These are phyloP conservation scores for Microsporum audouinii DNA, from an alignment of 2,329 filamentous ascomycete genomes.

Conservation along the genomic window DNA sequence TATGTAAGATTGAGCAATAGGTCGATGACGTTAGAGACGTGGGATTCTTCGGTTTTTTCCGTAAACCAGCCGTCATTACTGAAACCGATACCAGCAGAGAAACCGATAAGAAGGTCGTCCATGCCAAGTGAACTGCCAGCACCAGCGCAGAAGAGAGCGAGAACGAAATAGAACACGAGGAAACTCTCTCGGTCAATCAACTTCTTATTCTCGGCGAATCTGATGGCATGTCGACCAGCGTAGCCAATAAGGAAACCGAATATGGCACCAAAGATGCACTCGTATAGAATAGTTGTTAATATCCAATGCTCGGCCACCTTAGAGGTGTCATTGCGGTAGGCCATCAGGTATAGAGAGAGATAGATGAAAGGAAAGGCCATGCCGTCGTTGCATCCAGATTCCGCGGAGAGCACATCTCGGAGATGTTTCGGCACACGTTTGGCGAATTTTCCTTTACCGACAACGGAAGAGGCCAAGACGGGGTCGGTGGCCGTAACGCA, in stretches of 20 bases:
- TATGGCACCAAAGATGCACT: slow-evolving; percentile 84
- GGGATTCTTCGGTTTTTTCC: slow-evolving; percentile 94
- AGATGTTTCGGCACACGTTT: slow-evolving; percentile 96
- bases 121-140: slow-evolving; percentile 83
- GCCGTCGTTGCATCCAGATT: slow-evolving; percentile 97
- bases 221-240: slow-evolving; percentile 79
- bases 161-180: slow-evolving; percentile 94
- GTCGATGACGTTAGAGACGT: slow-evolving; percentile 99
- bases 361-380: slow-evolving; percentile 99
- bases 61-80: slow-evolving; percentile 99
- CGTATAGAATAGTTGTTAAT: slow-evolving; percentile 80
- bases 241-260: slow-evolving; percentile 85
- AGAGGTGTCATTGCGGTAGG: slow-evolving; percentile 57
- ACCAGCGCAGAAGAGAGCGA: slow-evolving; percentile 90
- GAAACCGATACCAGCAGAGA: slow-evolving; percentile 93
- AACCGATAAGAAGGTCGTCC: slow-evolving; percentile 89
- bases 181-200: slow-evolving; percentile 95
- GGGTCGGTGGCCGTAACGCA: slow-evolving; percentile 97
- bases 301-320: slow-evolving; percentile 77
- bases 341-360: slow-evolving; percentile 76
- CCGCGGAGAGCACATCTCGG: slow-evolving; percentile 84
- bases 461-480: slow-evolving; percentile 90
- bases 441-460: slow-evolving; percentile 97
- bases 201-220: slow-evolving; percentile 69
- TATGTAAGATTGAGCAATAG: slow-evolving; percentile 92